These are phyloP conservation scores for Amesomyces nigricolor DNA, from an alignment of 2,329 filamentous ascomycete genomes.

Conservation along the genomic window DNA sequence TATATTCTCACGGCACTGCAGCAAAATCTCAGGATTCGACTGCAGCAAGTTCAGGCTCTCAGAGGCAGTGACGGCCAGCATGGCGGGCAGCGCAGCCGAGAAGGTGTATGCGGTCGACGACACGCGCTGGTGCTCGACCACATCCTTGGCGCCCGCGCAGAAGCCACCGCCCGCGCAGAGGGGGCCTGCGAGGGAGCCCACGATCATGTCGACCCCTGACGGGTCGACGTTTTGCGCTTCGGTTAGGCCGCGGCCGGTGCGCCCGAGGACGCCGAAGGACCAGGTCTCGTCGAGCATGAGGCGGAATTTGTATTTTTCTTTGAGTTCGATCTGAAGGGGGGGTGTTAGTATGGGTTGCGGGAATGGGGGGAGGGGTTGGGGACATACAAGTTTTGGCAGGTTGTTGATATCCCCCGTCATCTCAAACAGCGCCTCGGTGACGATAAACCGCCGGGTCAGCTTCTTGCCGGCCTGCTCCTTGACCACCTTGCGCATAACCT, in stretches of 20 bases:
- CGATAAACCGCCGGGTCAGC: slow-evolving; percentile 87
- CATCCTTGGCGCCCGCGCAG: slow-evolving; percentile 84
- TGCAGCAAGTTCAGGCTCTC: slow-evolving; percentile 85
- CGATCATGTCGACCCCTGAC: slow-evolving; percentile 91
- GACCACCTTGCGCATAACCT: slow-evolving; percentile 75
- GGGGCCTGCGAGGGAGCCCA: slow-evolving; percentile 84
- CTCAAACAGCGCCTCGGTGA: slow-evolving; percentile 93
- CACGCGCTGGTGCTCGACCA: slow-evolving; percentile 94
- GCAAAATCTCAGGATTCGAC: slow-evolving; percentile 75
- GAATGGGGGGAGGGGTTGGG: background rate
- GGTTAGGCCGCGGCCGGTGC: slow-evolving; percentile 85
- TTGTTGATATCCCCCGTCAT: slow-evolving; percentile 79
- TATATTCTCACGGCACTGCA: slow-evolving; percentile 77
- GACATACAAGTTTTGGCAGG: slow-evolving; percentile 72
- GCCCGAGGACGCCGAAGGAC: slow-evolving; percentile 91
- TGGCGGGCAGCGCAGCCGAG: slow-evolving; percentile 87
- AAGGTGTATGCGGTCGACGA: slow-evolving; percentile 90
- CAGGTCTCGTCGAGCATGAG: slow-evolving; percentile 96
- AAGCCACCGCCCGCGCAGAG: slow-evolving; percentile 92
- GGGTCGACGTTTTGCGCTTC: slow-evolving; percentile 96
- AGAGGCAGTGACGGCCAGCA: slow-evolving; percentile 91
- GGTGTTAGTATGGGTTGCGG: background rate
- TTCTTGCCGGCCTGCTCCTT: slow-evolving; percentile 84
- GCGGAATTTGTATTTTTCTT: slow-evolving; percentile 95
- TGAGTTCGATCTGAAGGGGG: slow-evolving; percentile 71